A percentile compares a stretch with the other conserved stretches of the same genome.
Evolutionary conservation across 345 rosid species (phyloP).

Genomic region (Draba incana): DNA sequence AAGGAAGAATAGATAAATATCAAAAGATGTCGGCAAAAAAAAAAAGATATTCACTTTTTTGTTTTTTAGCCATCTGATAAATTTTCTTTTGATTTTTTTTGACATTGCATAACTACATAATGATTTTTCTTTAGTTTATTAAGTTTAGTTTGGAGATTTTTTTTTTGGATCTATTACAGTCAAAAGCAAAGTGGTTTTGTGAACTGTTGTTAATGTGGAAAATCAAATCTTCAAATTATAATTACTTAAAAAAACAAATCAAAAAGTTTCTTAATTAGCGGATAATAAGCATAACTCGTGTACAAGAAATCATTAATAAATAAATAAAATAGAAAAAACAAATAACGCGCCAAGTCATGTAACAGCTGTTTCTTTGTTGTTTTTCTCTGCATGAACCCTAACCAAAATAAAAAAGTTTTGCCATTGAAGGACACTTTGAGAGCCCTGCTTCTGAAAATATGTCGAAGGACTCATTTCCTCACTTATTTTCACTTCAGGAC

Average conservation of each 20-base stretch:
- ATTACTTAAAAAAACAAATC: neutral
- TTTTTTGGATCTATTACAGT: neutral
- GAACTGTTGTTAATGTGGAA: no score
- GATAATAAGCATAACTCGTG: constrained; percentile 4
- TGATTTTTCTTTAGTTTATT: no score
- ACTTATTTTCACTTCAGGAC: constrained; percentile 42
- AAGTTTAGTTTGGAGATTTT: neutral
- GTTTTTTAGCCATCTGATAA: no score
- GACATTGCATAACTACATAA: no score
- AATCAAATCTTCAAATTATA: neutral
- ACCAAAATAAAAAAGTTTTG: constrained; percentile 16
- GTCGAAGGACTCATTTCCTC: constrained; percentile 38
- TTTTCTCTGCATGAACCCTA: constrained; percentile 25
- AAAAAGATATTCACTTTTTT: no score
- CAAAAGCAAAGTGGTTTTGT: no score
- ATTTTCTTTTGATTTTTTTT: no score
- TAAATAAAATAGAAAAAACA: neutral
- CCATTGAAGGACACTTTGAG: constrained; percentile 33
- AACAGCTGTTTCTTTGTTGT: constrained; percentile 19
- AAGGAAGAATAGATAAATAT: no score
- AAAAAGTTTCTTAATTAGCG: neutral
- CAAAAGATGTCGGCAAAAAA: no score
- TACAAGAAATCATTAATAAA: neutral
- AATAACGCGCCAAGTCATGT: constrained; percentile 31
- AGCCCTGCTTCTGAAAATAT: constrained; percentile 37